phyloP scores from a whole-genome alignment of 139 green algal genomes.

The Zygnema circumcarinatum region DNA sequence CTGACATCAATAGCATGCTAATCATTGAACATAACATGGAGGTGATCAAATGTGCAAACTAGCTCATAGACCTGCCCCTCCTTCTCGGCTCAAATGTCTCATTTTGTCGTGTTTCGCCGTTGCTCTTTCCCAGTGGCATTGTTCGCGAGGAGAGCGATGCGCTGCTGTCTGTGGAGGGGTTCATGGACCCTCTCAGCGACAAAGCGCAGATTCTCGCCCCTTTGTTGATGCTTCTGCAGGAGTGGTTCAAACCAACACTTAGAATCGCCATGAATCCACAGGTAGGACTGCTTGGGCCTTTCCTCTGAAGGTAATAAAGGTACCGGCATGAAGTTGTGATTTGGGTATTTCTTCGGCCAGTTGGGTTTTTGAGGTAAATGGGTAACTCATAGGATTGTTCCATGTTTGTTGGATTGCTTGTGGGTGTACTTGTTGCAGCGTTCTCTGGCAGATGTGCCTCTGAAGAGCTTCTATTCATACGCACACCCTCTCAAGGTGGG shows the following conservation, averaged over 20 bases:
- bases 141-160: slow-evolving; percentile 11
- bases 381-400: too few species aligned
- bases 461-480: slow-evolving; percentile 91
- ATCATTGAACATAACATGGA: too few species aligned
- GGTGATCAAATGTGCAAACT: too few species aligned
- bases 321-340: too few species aligned
- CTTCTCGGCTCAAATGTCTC: too few species aligned
- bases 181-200: slow-evolving; percentile 67
- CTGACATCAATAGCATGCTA: too few species aligned
- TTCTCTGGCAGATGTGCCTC: slow-evolving; percentile 76
- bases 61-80: too few species aligned
- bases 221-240: slow-evolving; percentile 63
- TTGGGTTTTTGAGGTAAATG: too few species aligned
- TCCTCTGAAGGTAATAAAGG: too few species aligned
- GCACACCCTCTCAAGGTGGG: slow-evolving; percentile 49
- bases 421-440: slow-evolving; percentile 7
- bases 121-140: slow-evolving; percentile 23
- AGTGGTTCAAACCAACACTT: slow-evolving; percentile 62
- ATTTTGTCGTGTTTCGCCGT: too few species aligned
- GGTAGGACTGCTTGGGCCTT: neutral
- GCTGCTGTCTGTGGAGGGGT: slow-evolving; percentile 53
- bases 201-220: slow-evolving; percentile 64
- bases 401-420: neutral
- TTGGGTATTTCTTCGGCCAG: too few species aligned
- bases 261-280: slow-evolving; percentile 62